Percentiles rank a stretch among this genome's conserved stretches.
Evolutionary conservation across 192 early-diverging fungal genomes (phyloP).

Genomic region (Backusella circina): DNA sequence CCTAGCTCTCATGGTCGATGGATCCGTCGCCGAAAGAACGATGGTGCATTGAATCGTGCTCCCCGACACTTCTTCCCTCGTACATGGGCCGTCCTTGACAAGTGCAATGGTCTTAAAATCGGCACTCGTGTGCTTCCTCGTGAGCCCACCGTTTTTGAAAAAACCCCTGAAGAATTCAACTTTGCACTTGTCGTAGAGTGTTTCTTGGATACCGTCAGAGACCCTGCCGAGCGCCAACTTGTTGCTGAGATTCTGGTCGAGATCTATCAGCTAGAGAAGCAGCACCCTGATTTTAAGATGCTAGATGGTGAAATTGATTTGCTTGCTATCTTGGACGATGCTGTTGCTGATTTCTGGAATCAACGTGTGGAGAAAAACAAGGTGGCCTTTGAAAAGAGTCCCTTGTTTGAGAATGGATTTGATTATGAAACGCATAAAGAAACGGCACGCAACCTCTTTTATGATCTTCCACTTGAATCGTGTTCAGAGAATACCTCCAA

Average conservation of each 20-base stretch:
- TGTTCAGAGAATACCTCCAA: slow-evolving; percentile 61
- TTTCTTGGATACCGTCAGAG: slow-evolving; percentile 66
- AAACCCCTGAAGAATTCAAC: slow-evolving; percentile 82
- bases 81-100: slow-evolving; percentile 69
- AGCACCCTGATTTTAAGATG: slow-evolving; percentile 56
- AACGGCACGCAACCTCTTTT: slow-evolving; percentile 70
- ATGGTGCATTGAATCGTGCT: slow-evolving; percentile 81
- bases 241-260: slow-evolving; percentile 69
- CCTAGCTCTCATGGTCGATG: slow-evolving; percentile 57
- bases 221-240: slow-evolving; percentile 82
- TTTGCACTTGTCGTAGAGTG: slow-evolving; percentile 78
- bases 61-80: slow-evolving; percentile 76
- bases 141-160: slow-evolving; percentile 78
- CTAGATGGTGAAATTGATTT: slow-evolving; percentile 53
- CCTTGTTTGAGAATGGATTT: slow-evolving; percentile 27
- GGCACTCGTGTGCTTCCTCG: slow-evolving; percentile 56
- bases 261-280: slow-evolving; percentile 61
- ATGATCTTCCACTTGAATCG: slow-evolving; percentile 66
- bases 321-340: slow-evolving; percentile 59
- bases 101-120: slow-evolving; percentile 58
- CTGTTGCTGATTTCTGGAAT: slow-evolving; percentile 65
- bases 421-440: slow-evolving; percentile 58
- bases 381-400: slow-evolving; percentile 6
- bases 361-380: slow-evolving; percentile 59
- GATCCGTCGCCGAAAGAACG: slow-evolving; percentile 77